These are phyloP conservation scores for Malus hybrid DNA, from an alignment of 331 rosid genomes.

Conservation along the genomic window DNA sequence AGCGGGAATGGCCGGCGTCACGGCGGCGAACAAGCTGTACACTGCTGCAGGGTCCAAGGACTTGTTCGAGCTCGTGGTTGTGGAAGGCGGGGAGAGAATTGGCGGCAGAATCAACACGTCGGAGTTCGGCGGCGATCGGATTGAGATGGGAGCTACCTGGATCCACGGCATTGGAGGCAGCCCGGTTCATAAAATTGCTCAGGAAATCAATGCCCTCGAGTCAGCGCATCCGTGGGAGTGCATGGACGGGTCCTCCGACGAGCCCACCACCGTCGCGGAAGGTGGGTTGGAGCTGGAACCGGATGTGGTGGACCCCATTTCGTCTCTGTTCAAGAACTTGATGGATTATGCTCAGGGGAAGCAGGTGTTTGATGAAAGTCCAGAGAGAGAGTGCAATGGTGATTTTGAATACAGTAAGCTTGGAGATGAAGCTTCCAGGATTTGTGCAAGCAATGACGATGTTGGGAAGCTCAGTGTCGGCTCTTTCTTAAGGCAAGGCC, in stretches of 20 bases:
- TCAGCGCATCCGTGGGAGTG: conserved; percentile 94
- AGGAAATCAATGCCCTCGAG: conserved; percentile 53
- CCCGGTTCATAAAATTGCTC: conserved; percentile 76
- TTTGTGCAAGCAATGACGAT: conserved; percentile 18
- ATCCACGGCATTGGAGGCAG: conserved; percentile 95
- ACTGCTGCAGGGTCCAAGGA: conserved; percentile 42
- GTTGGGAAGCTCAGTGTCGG: conserved; percentile 50
- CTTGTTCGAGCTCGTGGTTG: conserved; percentile 67
- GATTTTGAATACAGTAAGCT: conserved; percentile 13
- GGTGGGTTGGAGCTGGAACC: conserved; percentile 53
- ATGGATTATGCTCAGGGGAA: conserved; percentile 69
- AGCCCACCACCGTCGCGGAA: conserved; percentile 60
- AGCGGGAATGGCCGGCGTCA: conserved; percentile 97
- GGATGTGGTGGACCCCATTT: conserved; percentile 51
- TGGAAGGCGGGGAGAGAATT: conserved; percentile 79
- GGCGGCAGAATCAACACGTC: conserved; percentile 93
- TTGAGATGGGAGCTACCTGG: conserved; percentile 99
- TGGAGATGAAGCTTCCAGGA: conserved; percentile 29
- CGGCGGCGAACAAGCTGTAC: conserved; percentile 87
- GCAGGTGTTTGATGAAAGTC: conserved; percentile 6
- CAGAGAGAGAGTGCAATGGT: conserved; percentile 16
- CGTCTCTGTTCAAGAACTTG: conserved; percentile 60
- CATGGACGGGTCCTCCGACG: conserved; percentile 64
- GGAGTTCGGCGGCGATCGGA: conserved; percentile 83
- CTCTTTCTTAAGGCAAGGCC: conserved; percentile 54